A percentile compares a stretch with the other conserved stretches of the same genome.
Conservation (phyloP, 805 yeast genomes). For the Priceomyces haplophilus region DNA sequence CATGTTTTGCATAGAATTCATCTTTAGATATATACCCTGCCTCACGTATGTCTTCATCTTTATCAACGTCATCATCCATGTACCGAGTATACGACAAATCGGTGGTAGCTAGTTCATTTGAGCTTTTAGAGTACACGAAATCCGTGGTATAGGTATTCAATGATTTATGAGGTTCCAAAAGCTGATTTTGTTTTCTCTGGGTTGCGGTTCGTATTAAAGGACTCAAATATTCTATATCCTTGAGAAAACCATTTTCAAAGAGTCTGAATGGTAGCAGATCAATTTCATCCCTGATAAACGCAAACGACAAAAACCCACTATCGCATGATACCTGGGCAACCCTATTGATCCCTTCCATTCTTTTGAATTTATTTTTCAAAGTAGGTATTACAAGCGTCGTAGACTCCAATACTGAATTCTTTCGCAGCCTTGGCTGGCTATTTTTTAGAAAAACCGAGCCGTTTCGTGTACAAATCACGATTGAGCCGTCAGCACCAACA, state of each 20-base stretch:
- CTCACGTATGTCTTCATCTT: slow-evolving; percentile 9
- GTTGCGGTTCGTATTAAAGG: slow-evolving; percentile 36
- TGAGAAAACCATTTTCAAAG: slow-evolving; percentile 42
- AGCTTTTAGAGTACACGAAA: slow-evolving; percentile 22
- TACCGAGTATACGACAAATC: not conserved
- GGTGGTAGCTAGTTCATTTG: not conserved
- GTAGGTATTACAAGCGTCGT: slow-evolving; percentile 22
- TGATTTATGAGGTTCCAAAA: slow-evolving; percentile 31
- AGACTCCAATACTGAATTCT: slow-evolving; percentile 32
- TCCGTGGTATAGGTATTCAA: slow-evolving; percentile 26
- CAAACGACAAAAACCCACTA: slow-evolving; percentile 61
- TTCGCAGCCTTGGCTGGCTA: slow-evolving; percentile 20
- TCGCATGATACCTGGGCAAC: slow-evolving; percentile 66
- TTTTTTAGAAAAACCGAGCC: slow-evolving; percentile 62
- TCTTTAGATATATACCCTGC: slow-evolving; percentile 19
- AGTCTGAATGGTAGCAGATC: slow-evolving; percentile 57
- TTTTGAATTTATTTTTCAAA: slow-evolving; percentile 48
- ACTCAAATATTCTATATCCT: slow-evolving; percentile 56
- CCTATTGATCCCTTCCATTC: slow-evolving; percentile 52
- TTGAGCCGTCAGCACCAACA: slow-evolving; percentile 63
- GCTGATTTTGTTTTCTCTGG: slow-evolving; percentile 40
- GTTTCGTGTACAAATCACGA: slow-evolving; percentile 61
- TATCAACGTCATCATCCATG: slow-evolving; percentile 10
- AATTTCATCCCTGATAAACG: slow-evolving; percentile 61
- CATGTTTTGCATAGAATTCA: slow-evolving; percentile 11